Percentiles rank a stretch among this genome's conserved stretches.
These are phyloP conservation scores for Tricholomella constricta DNA, from an alignment of 768 basidiomycete species.

Conservation along the genomic window DNA sequence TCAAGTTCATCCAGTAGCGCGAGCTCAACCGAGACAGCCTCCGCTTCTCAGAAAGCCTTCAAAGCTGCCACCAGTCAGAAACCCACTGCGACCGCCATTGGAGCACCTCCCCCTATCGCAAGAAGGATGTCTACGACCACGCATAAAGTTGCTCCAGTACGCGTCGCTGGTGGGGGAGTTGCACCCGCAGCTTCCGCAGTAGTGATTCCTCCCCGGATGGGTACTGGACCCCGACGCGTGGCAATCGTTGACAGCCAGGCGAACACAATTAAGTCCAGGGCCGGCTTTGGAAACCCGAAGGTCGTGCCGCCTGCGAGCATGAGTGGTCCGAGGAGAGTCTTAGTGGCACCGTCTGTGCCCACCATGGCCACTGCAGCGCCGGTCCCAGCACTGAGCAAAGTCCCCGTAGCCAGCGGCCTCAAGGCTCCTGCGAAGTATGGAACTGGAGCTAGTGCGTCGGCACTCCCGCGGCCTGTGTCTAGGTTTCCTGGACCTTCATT, in stretches of 20 bases:
- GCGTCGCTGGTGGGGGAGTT: slow-evolving; percentile 1
- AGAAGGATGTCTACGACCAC: not conserved
- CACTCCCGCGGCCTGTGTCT: slow-evolving; percentile 20
- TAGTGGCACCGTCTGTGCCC: slow-evolving; percentile 10
- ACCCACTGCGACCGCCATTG: not conserved
- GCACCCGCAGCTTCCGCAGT: slow-evolving; percentile 2
- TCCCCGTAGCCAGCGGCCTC: slow-evolving; percentile 11
- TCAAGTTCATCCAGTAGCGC: slow-evolving; percentile 16
- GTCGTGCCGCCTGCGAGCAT: slow-evolving; percentile 1
- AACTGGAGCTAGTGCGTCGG: slow-evolving; percentile 9
- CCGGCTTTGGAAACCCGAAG: slow-evolving; percentile 2
- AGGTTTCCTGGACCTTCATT: slow-evolving; percentile 14
- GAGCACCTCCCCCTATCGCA: not conserved
- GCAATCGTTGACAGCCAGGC: slow-evolving; percentile 20
- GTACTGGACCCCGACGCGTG: slow-evolving; percentile 39
- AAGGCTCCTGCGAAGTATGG: slow-evolving; percentile 17
- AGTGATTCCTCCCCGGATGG: slow-evolving; percentile 10
- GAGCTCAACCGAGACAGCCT: slow-evolving; percentile 9
- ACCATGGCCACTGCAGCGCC: slow-evolving; percentile 10
- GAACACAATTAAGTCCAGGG: not conserved
- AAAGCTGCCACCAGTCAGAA: not conserved
- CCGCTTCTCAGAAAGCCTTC: not conserved
- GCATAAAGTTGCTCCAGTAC: not conserved
- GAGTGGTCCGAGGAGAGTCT: slow-evolving; percentile 18
- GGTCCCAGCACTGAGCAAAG: slow-evolving; percentile 6